Evolutionary conservation across 2,329 filamentous ascomycete species (phyloP), one percentile per base, ranked within the genome.

Genomic region (Ilyonectria destructans): DNA sequence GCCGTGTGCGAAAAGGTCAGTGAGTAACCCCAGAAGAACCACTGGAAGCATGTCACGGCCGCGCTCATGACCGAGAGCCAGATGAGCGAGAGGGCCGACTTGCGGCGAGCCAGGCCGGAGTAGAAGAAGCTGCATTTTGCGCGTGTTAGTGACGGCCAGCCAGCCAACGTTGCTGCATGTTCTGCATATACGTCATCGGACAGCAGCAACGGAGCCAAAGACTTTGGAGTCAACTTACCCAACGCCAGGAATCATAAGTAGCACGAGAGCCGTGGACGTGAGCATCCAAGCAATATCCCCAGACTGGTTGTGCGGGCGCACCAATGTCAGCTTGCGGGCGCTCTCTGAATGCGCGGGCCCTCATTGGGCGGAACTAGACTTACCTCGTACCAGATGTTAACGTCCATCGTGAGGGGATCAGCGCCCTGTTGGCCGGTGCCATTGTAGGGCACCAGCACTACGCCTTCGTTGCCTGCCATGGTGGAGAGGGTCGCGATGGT

Each of bases 11-110:
- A 96, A 80, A 95, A 96, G 55, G 93, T 90, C 12, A 96, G 83
- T 5, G 92, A 95, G 80, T 94, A 96, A 46, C 93, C 93, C 93
- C 93, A 96, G 86, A 96, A 94, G 85, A 97, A 97, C 95, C 95
- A 97, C 81, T 97, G 94, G 82, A 97, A 97, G 29, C 91, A 92
- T 40, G 94, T 91, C 58, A 97, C 92, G 13, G 92, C 94, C 1
- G 91, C 90, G 21, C 94, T 89, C 93, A 97, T 97, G 78, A 97
- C 86, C 4, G 93, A 96, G 26, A 97, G 90, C 94, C 94, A 97
- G 81, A 97, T 94, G 69, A 97, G 85, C 23, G 94, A 96, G 60
- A 97, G 86, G 8, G 95, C 95, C 0, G 94, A 97, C 84, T 97
- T 97, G 78, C 95, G 88, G 69, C 95, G 91, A 21, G 95, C 94